Evolutionary conservation across 345 rosid genomes (phyloP).

Genomic region (Raphanus sativus): DNA sequence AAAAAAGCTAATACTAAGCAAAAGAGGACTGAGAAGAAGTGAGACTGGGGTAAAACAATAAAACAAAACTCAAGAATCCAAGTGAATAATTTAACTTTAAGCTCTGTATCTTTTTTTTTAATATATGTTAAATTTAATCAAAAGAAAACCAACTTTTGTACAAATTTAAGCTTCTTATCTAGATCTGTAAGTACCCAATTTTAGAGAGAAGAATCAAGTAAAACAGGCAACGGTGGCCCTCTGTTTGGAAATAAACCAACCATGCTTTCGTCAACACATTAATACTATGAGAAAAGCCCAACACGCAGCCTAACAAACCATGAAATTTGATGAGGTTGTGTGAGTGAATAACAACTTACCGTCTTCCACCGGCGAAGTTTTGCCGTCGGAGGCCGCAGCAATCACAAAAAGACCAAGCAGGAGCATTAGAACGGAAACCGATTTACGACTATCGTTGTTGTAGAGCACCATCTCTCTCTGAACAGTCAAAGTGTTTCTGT

Average conservation of each 20-base stretch:
- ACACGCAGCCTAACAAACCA: not conserved
- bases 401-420: conserved; percentile 31
- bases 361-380: conserved; percentile 53
- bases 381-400: conserved; percentile 24
- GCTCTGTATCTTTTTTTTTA: too few species aligned
- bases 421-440: conserved; percentile 41
- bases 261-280: too few species aligned
- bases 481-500: conserved; percentile 18
- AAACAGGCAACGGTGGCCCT: not conserved
- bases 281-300: not conserved
- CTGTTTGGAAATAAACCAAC: too few species aligned
- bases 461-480: conserved; percentile 36
- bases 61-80: too few species aligned
- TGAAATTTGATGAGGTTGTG: not conserved
- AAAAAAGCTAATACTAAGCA: not conserved
- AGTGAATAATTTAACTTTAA: too few species aligned
- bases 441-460: conserved; percentile 32
- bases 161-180: too few species aligned
- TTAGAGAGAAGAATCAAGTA: not conserved
- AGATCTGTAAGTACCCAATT: conserved; percentile 4
- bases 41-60: not conserved
- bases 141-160: too few species aligned
- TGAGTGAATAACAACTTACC: conserved; percentile 43
- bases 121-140: too few species aligned
- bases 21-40: not conserved